Evolutionary conservation across 1,139 yeast genomes (phyloP).

Genomic region (Williopsis jadinii): DNA sequence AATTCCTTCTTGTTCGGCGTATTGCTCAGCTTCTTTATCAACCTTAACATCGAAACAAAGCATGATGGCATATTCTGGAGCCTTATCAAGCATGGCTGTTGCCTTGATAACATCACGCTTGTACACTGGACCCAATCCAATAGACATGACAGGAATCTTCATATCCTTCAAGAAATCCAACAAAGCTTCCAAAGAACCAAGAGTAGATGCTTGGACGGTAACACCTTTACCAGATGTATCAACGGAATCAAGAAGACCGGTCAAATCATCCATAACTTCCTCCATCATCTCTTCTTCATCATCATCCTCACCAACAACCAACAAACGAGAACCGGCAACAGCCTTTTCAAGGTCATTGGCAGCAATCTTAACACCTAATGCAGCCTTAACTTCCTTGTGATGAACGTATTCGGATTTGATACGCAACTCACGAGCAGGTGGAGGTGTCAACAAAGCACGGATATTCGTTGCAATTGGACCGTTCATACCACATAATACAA

Average conservation of each 20-base stretch:
- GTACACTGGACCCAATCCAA: constrained; percentile 95
- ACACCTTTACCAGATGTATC: constrained; percentile 95
- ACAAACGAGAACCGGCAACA: constrained; percentile 94
- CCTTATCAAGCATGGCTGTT: constrained; percentile 91
- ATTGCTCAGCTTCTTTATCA: constrained; percentile 97
- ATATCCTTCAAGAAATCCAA: constrained; percentile 94
- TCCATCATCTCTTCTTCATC: constrained; percentile 97
- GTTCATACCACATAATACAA: constrained; percentile 94
- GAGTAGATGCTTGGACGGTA: constrained; percentile 95
- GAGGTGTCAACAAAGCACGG: constrained; percentile 94
- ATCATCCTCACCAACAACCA: constrained; percentile 95
- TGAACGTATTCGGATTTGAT: constrained; percentile 91
- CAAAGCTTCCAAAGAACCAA: constrained; percentile 96
- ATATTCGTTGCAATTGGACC: constrained; percentile 98
- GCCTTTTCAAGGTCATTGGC: constrained; percentile 98
- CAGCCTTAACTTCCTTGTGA: constrained; percentile 97
- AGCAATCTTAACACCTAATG: constrained; percentile 96
- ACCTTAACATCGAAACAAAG: constrained; percentile 95
- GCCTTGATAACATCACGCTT: constrained; percentile 99
- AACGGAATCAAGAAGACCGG: constrained; percentile 90
- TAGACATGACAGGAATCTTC: constrained; percentile 99
- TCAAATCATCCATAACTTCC: constrained; percentile 97
- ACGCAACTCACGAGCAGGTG: constrained; percentile 93
- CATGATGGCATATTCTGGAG: constrained; percentile 94
- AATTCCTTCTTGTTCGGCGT: constrained; percentile 88